Evolutionary conservation across 169 alveolate species (phyloP).

Genomic region (Hammondia hammondi): DNA sequence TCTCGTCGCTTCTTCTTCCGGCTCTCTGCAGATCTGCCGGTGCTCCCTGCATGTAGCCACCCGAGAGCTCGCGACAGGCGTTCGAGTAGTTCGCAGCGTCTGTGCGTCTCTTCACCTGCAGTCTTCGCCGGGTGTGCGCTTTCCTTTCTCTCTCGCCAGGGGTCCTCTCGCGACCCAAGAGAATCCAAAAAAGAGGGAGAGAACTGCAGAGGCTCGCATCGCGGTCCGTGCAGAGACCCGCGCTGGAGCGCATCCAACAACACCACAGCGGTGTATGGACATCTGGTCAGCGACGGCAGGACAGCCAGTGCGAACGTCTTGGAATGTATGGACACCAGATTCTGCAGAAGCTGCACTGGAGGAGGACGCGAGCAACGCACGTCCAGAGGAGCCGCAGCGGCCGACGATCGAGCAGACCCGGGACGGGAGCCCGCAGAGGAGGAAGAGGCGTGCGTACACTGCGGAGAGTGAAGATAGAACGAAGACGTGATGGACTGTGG

Average conservation of each 20-base stretch:
- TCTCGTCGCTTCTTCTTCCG: not conserved
- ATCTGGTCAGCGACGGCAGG: not conserved
- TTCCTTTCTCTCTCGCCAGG: not conserved
- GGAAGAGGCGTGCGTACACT: not conserved
- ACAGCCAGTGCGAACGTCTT: not conserved
- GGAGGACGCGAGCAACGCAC: not conserved
- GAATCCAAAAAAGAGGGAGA: not conserved
- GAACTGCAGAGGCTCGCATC: not conserved
- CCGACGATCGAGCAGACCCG: not conserved
- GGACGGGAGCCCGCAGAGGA: not conserved
- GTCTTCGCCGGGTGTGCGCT: not conserved
- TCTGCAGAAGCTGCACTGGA: not conserved
- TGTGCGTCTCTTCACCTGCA: not conserved
- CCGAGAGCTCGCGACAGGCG: not conserved
- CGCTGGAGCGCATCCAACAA: slow-evolving; percentile 11
- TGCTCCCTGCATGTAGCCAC: not conserved
- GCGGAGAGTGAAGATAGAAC: not conserved
- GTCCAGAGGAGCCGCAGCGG: not conserved
- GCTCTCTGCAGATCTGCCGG: not conserved
- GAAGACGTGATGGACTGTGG: not conserved
- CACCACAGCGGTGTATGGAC: not conserved
- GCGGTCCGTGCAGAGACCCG: not conserved
- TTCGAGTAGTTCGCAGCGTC: too few species aligned
- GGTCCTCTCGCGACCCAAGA: not conserved
- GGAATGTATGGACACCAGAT: not conserved